Conservation (phyloP, 345 rosid genomes). For the Salix arbutifolia region DNA sequence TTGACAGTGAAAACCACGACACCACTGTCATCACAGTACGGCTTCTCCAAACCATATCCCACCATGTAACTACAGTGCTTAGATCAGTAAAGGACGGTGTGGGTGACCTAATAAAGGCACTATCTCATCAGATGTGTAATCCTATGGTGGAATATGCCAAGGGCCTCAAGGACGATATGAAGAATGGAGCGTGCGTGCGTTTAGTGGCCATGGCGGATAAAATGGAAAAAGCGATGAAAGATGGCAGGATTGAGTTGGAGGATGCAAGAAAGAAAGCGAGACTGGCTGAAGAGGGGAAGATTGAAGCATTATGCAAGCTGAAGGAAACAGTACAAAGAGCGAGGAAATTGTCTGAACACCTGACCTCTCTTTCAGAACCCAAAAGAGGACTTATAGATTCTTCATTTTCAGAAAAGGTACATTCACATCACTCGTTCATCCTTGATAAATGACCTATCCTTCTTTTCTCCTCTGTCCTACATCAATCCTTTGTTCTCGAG, state of each 20-base stretch:
- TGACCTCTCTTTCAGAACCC: slow-evolving; percentile 22
- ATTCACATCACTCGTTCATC: neutral
- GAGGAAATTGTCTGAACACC: slow-evolving; percentile 29
- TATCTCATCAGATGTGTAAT: slow-evolving; percentile 44
- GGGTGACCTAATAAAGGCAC: slow-evolving; percentile 40
- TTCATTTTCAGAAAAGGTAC: slow-evolving; percentile 2
- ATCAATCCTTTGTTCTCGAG: too few species aligned
- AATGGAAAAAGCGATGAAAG: slow-evolving; percentile 40
- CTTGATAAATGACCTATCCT: neutral
- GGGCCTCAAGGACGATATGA: slow-evolving; percentile 43
- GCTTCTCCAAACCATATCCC: slow-evolving; percentile 38
- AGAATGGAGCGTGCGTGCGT: slow-evolving; percentile 37
- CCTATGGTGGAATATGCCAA: slow-evolving; percentile 56
- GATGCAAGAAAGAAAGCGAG: slow-evolving; percentile 42
- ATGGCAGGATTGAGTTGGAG: slow-evolving; percentile 41
- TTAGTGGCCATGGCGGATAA: slow-evolving; percentile 42
- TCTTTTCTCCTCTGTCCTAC: neutral
- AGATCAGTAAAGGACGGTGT: slow-evolving; percentile 49
- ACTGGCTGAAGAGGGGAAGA: slow-evolving; percentile 46
- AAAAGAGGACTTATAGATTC: slow-evolving; percentile 14
- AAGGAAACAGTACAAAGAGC: slow-evolving; percentile 39
- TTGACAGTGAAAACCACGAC: slow-evolving; percentile 38
- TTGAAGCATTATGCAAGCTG: slow-evolving; percentile 38
- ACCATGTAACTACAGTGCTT: slow-evolving; percentile 33
- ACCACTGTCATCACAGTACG: slow-evolving; percentile 31